Evolutionary conservation across 768 basidiomycete genomes (phyloP), one percentile per base, ranked within the genome.

Genomic region (Suillus placidus): DNA sequence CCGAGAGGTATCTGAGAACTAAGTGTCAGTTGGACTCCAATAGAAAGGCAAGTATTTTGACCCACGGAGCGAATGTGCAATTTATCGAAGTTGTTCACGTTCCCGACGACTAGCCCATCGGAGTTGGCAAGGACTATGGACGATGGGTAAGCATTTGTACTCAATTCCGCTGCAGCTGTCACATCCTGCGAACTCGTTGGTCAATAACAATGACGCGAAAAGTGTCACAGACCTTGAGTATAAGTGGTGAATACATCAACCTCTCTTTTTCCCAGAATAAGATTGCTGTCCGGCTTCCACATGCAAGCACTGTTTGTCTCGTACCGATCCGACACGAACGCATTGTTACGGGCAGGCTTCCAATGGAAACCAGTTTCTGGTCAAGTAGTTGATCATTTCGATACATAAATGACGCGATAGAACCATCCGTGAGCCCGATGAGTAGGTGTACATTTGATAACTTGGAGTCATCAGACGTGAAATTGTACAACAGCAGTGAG

Each of bases 21-120:
- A 42, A 42, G 38, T 62, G 47, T 70, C 26, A 67, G 58, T 18
- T 20, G 40, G n/a, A 20, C 6, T 37, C 32, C 26, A 42, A 66
- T 52, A 60, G 60, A 63, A 14, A 57, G 26, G 20, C 6, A 23
- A 58, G 26, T 30, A 3, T 30, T n/a, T 14, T 14, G 38, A 67
- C 85, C 68, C 74, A 93, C 93, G 42, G 92, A 85, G 64, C 88
- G 87, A 55, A 96, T 87, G 70, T 96, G 91, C 74, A 95, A 82
- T 74, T 92, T 92, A 68, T 92, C 87, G 13, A 94, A 79, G 66
- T 90, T 84, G 38, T 81, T 78, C 14, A 94, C 83, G 6, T 79
- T 79, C 9, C 94, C 94, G 54, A 97, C 85, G 57, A 85, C 77
- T 18, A 95, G 75, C 0, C 83, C 79, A 6, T 80, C 80, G 0